phyloP scores from a whole-genome alignment of 2,329 filamentous ascomycete species.

The Ramularia endophylla region DNA sequence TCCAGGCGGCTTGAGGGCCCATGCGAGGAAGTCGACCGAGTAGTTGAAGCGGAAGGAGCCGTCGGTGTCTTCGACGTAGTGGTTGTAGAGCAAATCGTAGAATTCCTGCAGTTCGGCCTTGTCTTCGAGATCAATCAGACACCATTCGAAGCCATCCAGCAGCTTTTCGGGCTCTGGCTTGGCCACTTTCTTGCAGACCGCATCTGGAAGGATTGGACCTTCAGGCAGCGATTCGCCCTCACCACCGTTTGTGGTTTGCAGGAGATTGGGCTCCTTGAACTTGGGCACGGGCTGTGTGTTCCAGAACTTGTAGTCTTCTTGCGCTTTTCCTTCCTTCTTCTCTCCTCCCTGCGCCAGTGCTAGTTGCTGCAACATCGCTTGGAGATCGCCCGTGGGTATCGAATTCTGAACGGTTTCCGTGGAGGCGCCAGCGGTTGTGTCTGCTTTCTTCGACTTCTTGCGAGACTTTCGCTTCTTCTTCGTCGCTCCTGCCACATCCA shows the following conservation, averaged over 20 bases:
- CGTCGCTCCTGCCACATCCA: slow-evolving; percentile 8
- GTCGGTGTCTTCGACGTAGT: slow-evolving; percentile 96
- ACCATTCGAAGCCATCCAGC: slow-evolving; percentile 87
- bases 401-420: slow-evolving; percentile 15
- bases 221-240: slow-evolving; percentile 56
- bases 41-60: slow-evolving; percentile 99
- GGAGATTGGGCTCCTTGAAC: slow-evolving; percentile 52
- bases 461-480: slow-evolving; percentile 25
- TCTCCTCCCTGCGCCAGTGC: slow-evolving; percentile 13
- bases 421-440: not conserved
- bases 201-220: slow-evolving; percentile 75
- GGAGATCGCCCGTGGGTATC: slow-evolving; percentile 23
- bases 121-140: slow-evolving; percentile 76
- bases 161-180: slow-evolving; percentile 61
- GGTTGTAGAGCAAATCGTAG: slow-evolving; percentile 81
- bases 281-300: slow-evolving; percentile 90
- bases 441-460: slow-evolving; percentile 23
- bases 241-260: slow-evolving; percentile 35
- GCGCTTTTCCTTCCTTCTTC: slow-evolving; percentile 30
- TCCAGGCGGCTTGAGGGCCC: slow-evolving; percentile 90
- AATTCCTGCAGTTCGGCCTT: slow-evolving; percentile 78
- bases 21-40: slow-evolving; percentile 79
- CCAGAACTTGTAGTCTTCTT: slow-evolving; percentile 83
- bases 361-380: slow-evolving; percentile 26
- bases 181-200: slow-evolving; percentile 57